These are phyloP conservation scores for Cylindrotheca closterium DNA, from an alignment of 108 stramenopile species.

Conservation along the genomic window DNA sequence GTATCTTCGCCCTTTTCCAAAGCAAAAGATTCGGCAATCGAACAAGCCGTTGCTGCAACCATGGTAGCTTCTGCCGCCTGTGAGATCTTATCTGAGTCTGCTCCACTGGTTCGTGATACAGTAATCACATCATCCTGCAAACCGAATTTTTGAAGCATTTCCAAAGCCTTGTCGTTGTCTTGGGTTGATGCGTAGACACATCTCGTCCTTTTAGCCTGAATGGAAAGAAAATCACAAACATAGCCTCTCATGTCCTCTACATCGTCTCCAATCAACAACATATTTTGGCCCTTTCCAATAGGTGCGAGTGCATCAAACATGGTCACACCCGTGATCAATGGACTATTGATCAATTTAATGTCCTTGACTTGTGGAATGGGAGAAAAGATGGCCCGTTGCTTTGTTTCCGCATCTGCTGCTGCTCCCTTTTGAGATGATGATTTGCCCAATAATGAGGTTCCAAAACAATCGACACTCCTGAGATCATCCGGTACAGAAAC, in stretches of 20 bases:
- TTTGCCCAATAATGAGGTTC: constrained; percentile 7
- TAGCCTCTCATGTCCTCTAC: constrained; percentile 42
- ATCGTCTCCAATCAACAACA: constrained; percentile 77
- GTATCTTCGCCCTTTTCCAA: constrained; percentile 63
- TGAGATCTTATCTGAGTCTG: constrained; percentile 25
- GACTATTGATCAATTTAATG: constrained; percentile 84
- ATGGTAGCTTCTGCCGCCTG: constrained; percentile 41
- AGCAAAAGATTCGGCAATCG: constrained; percentile 76
- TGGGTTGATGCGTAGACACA: constrained; percentile 74
- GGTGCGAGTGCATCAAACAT: constrained; percentile 86
- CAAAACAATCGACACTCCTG: constrained; percentile 50
- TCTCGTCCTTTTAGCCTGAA: constrained; percentile 37
- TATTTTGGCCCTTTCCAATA: constrained; percentile 89
- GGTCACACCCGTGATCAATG: constrained; percentile 79
- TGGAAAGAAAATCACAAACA: constrained; percentile 35
- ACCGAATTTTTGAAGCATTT: constrained; percentile 43
- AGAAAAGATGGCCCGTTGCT: constrained; percentile 65
- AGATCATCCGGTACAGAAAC: constrained; percentile 37
- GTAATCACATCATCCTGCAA: constrained; percentile 53
- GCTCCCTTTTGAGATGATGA: constrained; percentile 4
- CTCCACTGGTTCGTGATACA: constrained; percentile 30
- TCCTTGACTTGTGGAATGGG: constrained; percentile 80
- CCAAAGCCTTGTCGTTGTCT: constrained; percentile 30
- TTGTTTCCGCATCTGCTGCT: not conserved
- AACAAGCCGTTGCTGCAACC: constrained; percentile 73